A percentile compares a stretch with the other conserved stretches of the same genome.
phyloP scores from a whole-genome alignment of 345 rosid species.

The Lepidium aucheri region DNA sequence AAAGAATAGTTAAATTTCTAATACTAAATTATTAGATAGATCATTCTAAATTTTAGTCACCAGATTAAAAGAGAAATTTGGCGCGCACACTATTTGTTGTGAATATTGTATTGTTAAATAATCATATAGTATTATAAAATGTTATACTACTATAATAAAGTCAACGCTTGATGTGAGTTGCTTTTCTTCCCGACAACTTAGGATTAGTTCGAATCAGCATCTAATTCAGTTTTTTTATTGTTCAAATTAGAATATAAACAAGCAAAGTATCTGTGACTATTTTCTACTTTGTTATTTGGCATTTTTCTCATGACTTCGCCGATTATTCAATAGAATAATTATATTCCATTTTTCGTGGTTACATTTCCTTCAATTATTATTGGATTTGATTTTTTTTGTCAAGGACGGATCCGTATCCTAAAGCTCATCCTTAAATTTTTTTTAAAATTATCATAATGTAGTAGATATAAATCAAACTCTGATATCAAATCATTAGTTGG shows the following conservation, averaged over 20 bases:
- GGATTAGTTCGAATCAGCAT: conserved; percentile 31
- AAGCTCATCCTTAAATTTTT: no score
- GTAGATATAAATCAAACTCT: no score
- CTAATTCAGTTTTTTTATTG: neutral
- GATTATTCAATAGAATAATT: neutral
- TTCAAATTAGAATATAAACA: neutral
- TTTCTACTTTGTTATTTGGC: neutral
- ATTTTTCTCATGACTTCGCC: conserved; percentile 5
- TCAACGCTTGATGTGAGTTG: conserved; percentile 5
- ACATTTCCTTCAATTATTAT: neutral
- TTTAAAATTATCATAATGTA: no score
- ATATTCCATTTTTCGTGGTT: conserved; percentile 20
- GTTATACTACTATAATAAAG: conserved; percentile 11
- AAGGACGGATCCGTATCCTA: no score
- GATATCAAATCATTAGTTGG: no score
- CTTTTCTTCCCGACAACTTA: conserved; percentile 21
- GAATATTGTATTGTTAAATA: neutral
- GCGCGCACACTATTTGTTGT: neutral
- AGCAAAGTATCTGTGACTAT: conserved; percentile 2
- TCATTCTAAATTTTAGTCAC: no score
- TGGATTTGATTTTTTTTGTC: neutral
- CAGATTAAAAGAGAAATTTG: no score
- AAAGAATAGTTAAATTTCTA: no score
- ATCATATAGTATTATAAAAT: neutral
- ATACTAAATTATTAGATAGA: no score